phyloP scores from a whole-genome alignment of 2,329 filamentous ascomycete species.

The Hirsutella rhossiliensis region DNA sequence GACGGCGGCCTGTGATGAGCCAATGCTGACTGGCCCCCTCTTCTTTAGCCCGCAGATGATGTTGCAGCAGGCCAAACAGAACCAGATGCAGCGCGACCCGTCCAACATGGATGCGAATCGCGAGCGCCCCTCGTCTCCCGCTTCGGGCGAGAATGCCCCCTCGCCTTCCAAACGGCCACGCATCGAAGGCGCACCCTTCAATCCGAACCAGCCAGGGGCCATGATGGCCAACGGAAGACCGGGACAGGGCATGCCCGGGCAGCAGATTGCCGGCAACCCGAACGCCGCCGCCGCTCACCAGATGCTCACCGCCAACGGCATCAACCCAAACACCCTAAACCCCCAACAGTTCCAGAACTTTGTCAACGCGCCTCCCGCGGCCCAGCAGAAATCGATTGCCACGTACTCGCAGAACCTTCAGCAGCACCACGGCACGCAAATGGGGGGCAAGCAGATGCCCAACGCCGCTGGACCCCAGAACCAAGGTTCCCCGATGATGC shows the following conservation, averaged over 20 bases:
- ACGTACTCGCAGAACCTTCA: conserved; percentile 77
- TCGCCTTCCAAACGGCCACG: conserved; percentile 87
- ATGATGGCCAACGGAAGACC: conserved; percentile 69
- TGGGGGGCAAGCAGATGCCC: conserved; percentile 70
- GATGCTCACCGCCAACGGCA: conserved; percentile 55
- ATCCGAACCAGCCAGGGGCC: conserved; percentile 49
- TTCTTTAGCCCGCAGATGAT: conserved; percentile 54
- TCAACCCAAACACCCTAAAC: conserved; percentile 63
- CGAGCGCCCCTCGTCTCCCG: conserved; percentile 69
- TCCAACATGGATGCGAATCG: conserved; percentile 79
- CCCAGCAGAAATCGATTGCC: conserved; percentile 75
- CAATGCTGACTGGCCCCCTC: background rate
- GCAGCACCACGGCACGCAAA: conserved; percentile 69
- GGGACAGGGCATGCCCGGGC: conserved; percentile 57
- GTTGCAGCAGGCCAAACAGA: conserved; percentile 59
- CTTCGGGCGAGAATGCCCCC: conserved; percentile 73
- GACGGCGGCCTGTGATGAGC: background rate
- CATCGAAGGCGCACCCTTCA: conserved; percentile 59
- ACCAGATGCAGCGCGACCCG: conserved; percentile 78
- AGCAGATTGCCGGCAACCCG: conserved; percentile 48
- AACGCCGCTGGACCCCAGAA: conserved; percentile 58
- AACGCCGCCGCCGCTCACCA: conserved; percentile 41
- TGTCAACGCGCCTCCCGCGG: conserved; percentile 39
- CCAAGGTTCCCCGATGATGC: conserved; percentile 76
- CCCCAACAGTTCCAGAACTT: conserved; percentile 62